Conservation (phyloP, 179 eudicot genomes). For the Spergularia azorica region DNA sequence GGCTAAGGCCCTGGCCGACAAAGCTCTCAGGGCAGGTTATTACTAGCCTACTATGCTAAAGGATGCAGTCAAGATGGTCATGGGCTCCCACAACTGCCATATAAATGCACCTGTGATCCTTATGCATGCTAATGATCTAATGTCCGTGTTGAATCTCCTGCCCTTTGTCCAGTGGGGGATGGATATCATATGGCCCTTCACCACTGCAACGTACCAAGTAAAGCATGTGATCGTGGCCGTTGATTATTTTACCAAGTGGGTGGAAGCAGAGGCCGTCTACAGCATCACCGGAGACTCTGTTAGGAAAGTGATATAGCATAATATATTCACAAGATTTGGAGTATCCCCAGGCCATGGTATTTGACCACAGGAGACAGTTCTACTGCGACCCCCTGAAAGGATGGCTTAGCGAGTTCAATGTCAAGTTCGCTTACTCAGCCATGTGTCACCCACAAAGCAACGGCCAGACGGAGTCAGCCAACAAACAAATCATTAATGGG, state of each 20-base stretch:
- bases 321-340: not conserved
- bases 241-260: not conserved
- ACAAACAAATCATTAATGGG: not conserved
- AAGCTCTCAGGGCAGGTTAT: not conserved
- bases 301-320: not conserved
- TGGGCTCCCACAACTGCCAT: not conserved
- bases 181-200: not conserved
- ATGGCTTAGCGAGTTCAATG: not conserved
- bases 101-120: not conserved
- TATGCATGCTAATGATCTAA: not conserved
- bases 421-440: not conserved
- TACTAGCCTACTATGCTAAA: not conserved
- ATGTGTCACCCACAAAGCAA: not conserved
- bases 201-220: no score
- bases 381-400: not conserved
- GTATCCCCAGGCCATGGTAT: not conserved
- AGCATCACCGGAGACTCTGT: not conserved
- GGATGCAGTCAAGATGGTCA: not conserved
- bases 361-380: not conserved
- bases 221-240: not conserved
- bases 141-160: not conserved
- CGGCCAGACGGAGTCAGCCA: not conserved
- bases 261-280: not conserved
- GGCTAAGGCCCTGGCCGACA: not conserved
- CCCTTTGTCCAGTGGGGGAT: constrained; percentile 7